Base-by-base conservation (phyloP, 2,329 filamentous ascomycete species). In the Scytalidium lignicola region DNA sequence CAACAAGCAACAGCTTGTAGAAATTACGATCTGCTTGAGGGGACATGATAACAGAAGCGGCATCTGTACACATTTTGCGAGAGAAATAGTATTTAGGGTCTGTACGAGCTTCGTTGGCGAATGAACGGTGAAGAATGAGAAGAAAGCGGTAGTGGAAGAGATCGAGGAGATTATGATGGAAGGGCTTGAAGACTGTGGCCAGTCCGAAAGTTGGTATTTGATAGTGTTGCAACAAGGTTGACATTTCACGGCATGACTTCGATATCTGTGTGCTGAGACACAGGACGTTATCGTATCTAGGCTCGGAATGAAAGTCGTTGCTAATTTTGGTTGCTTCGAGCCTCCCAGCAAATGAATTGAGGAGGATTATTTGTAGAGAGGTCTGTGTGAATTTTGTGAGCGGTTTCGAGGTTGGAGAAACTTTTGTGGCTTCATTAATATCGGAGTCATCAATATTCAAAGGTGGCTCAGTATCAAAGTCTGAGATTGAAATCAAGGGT, bases 61-160 rank as follows among this genome's bases (percentile, higher is more conserved):
- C 58, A 29, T 80, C 76, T 2, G 78, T 51, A 51, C 69, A 73
- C 7, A 70, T 62, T 51, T 74, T 76, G 28, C 70, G 67, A 0
- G 75, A 79, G 62, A 72, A 76, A 53, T 76, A 68, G 55, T 71
- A 80, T 3, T 70, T 50, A 0, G 73, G 75, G 44, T 78, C 70
- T 1, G 57, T 54, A 4, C 61, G 66, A 9, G 74, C 70, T 51
- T 68, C 63, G 32, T 60, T 61, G 32, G 70, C 70, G 57, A 74
- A 80, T 0, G 72, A 66, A 7, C 70, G 71, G 53, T 84, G 79
- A 0, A 84, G 65, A 1, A 72, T 69, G 13, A 83, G 70, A 2
- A 82, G 56, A 56, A 80, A 82, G 13, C 80, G 75, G 4, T 75
- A 74, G 3, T 77, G 66, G 0, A 77, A 65, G 39, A 75, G 73